A percentile compares a stretch with the other conserved stretches of the same genome.
These are phyloP conservation scores for Entomortierella parvispora DNA, from an alignment of 192 early-diverging fungal genomes.

Conservation along the genomic window DNA sequence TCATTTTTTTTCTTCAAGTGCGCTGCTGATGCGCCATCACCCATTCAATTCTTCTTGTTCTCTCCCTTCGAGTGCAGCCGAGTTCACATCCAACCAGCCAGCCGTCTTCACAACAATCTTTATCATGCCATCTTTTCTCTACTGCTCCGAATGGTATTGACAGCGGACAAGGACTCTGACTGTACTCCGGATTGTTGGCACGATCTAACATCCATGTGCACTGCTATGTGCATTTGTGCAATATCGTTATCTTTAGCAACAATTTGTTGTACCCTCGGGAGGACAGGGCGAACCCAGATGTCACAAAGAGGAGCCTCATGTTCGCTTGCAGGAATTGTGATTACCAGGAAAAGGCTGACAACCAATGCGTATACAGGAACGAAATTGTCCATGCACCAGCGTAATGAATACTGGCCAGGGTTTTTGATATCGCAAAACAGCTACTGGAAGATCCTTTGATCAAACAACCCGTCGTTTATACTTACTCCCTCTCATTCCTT, in stretches of 20 bases:
- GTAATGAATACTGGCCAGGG: slow-evolving; percentile 29
- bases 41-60: slow-evolving; percentile 25
- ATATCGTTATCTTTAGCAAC: slow-evolving; percentile 70
- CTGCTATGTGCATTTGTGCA: no score
- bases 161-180: not conserved
- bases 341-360: slow-evolving; percentile 75
- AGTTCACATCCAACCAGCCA: not conserved
- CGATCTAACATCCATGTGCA: no score
- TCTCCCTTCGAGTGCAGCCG: not conserved
- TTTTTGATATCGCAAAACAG: not conserved
- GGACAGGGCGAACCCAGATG: slow-evolving; percentile 59
- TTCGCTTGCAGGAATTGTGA: slow-evolving; percentile 85
- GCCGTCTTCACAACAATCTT: not conserved
- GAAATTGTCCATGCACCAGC: slow-evolving; percentile 69
- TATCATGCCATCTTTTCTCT: slow-evolving; percentile 62
- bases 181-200: no score
- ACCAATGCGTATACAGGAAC: slow-evolving; percentile 79
- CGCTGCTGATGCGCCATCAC: no score
- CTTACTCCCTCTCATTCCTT: no score
- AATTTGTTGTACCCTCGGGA: slow-evolving; percentile 87
- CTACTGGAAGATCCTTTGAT: not conserved
- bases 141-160: slow-evolving; percentile 64
- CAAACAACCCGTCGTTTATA: no score
- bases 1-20: not conserved
- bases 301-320: slow-evolving; percentile 54